Evolutionary conservation across 352 stramenopile genomes (phyloP).

Genomic region (Phytopythium cucurbitacearum): DNA sequence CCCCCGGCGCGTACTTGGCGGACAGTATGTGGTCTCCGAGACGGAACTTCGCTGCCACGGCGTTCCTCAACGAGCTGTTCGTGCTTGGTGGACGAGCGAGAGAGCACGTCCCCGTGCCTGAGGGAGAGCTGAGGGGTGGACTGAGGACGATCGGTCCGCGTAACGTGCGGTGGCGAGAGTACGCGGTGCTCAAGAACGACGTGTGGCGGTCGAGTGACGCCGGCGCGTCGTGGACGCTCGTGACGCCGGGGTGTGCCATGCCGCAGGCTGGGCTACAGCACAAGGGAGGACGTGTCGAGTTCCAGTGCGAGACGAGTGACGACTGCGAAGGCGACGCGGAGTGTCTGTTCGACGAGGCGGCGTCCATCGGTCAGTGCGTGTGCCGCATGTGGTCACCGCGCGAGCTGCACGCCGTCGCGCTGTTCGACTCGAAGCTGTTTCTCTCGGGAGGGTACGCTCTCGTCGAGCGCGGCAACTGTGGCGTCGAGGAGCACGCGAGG

Average conservation of each 20-base stretch:
- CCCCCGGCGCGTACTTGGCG: constrained; percentile 58
- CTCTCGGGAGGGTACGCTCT: constrained; percentile 61
- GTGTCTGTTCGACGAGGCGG: constrained; percentile 42
- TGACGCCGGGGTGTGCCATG: constrained; percentile 57
- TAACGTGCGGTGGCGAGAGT: constrained; percentile 58
- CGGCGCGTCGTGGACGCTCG: constrained; percentile 65
- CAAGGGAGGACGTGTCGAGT: constrained; percentile 33
- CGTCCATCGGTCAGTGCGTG: constrained; percentile 44
- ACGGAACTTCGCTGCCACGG: constrained; percentile 56
- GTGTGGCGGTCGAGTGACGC: constrained; percentile 73
- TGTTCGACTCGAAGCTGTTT: constrained; percentile 40
- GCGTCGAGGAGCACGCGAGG: constrained; percentile 45
- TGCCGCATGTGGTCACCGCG: constrained; percentile 79
- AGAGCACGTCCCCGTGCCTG: constrained; percentile 52
- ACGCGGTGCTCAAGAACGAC: constrained; percentile 72
- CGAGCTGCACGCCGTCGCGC: constrained; percentile 57
- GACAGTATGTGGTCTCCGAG: constrained; percentile 79
- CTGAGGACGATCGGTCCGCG: constrained; percentile 19
- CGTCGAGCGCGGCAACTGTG: constrained; percentile 61
- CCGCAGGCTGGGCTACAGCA: constrained; percentile 47
- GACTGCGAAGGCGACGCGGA: constrained; percentile 61
- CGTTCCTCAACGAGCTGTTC: constrained; percentile 56
- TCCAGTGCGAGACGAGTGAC: constrained; percentile 62
- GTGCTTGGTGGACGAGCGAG: constrained; percentile 60
- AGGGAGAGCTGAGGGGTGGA: constrained; percentile 44